Base-by-base conservation (phyloP, 345 rosid genomes). In the Toxicodendron radicans region DNA sequence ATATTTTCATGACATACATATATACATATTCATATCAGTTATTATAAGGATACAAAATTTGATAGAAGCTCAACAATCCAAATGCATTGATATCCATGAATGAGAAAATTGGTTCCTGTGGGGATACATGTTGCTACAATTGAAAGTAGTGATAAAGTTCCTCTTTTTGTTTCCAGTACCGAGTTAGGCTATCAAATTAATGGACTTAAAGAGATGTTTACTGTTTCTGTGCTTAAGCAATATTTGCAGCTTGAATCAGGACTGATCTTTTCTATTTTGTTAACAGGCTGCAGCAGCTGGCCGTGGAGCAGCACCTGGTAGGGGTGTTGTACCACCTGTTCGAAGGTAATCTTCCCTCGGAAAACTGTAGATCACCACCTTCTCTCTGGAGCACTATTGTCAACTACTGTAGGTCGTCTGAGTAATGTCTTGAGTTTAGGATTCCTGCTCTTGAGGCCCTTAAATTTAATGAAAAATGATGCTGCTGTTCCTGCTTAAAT, bases 281-380 rank as follows among this genome's bases (percentile, higher is more conserved):
- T 56, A 72, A 65, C 79, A 87, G 97, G 87, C 87, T 66, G 95
- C 89, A 73, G 93, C 89, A 80, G 75, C 97, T 54, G 97, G 98
- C 48, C 92, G 97, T 68, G 96, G 97, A 70, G 82, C 80, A 74
- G 61, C 90, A 16, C 87, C 82, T 7, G 96, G 98, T 60, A 89
- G 98, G 67, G 98, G 97, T 5, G 88, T n/a, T 18, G 90, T 56
- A 66, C 94, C 94, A 32, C 91, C 97, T 23, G 89, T 86, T 75
- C 84, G 97, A 73, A 82, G 96, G 86, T 91, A 77, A 83, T 72
- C 77, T 30, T 33, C 14, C 21, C 45, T 38, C 38, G 10, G 38
- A 76, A 57, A 65, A 63, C 9, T 33, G 33, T 6, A 17, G 13
- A 14, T 49, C 13, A 49, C 23, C 10, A 32, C 63, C 70, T 27